phyloP scores from a whole-genome alignment of 2,329 filamentous ascomycete species.

The Aspergillus latus region DNA sequence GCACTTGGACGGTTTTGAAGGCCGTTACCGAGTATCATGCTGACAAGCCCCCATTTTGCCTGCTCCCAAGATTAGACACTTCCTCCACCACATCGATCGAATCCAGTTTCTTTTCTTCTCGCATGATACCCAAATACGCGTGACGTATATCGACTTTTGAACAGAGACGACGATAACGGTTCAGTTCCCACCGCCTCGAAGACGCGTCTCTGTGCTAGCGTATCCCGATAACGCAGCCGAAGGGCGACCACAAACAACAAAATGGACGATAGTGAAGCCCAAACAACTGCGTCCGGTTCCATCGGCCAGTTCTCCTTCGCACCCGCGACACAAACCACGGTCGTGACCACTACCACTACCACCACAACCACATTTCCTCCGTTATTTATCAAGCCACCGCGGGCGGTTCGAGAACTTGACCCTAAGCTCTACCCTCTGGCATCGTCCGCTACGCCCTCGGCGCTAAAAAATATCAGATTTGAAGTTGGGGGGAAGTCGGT shows the following conservation, averaged over 20 bases:
- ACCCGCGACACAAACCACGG: slow-evolving; percentile 63
- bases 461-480: slow-evolving; percentile 75
- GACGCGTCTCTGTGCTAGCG: slow-evolving; percentile 19
- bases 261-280: slow-evolving; percentile 31
- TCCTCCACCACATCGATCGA: slow-evolving; percentile 9
- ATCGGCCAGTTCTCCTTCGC: slow-evolving; percentile 63
- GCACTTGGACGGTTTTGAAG: slow-evolving; percentile 27
- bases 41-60: slow-evolving; percentile 25
- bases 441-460: slow-evolving; percentile 74
- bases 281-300: slow-evolving; percentile 37
- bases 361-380: slow-evolving; percentile 80
- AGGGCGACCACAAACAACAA: slow-evolving; percentile 17
- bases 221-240: background rate
- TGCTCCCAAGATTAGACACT: slow-evolving; percentile 14
- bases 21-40: slow-evolving; percentile 22
- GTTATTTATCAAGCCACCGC: slow-evolving; percentile 73
- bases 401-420: slow-evolving; percentile 70
- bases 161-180: background rate
- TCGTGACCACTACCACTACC: slow-evolving; percentile 87
- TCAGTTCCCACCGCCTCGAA: background rate
- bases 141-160: slow-evolving; percentile 7
- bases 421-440: slow-evolving; percentile 89
- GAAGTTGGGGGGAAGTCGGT: slow-evolving; percentile 62
- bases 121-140: slow-evolving; percentile 19
- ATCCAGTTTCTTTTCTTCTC: slow-evolving; percentile 12